phyloP scores from a whole-genome alignment of 805 yeast species.

The Kazachstania bromeliacearum region DNA sequence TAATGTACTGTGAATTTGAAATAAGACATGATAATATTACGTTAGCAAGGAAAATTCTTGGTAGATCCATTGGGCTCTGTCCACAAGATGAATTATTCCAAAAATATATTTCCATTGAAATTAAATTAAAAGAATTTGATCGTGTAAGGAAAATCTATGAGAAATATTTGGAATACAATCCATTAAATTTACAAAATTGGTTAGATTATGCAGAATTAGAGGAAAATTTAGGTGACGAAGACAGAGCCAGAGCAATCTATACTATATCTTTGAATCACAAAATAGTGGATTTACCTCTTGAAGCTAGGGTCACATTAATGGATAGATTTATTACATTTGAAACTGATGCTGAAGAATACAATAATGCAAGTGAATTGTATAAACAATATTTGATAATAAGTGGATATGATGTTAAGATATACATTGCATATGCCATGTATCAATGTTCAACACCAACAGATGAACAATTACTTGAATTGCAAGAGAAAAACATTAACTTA shows the following conservation, averaged over 20 bases:
- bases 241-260: conserved; percentile 56
- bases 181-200: conserved; percentile 37
- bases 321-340: conserved; percentile 46
- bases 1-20: conserved; percentile 59
- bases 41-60: conserved; percentile 58
- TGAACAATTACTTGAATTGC: conserved; percentile 19
- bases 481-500: conserved; percentile 22
- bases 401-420: conserved; percentile 32
- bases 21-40: conserved; percentile 46
- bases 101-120: conserved; percentile 62
- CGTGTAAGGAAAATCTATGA: conserved; percentile 67
- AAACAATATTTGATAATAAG: conserved; percentile 31
- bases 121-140: conserved; percentile 64
- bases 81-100: conserved; percentile 52
- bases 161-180: conserved; percentile 35
- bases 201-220: conserved; percentile 62
- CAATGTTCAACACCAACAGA: conserved; percentile 58
- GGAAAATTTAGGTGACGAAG: conserved; percentile 52
- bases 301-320: conserved; percentile 21
- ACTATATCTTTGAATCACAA: conserved; percentile 37
- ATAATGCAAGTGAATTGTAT: conserved; percentile 44
- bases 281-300: conserved; percentile 12
- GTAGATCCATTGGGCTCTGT: conserved; percentile 58
- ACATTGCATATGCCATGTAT: conserved; percentile 64
- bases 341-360: conserved; percentile 50